These are phyloP conservation scores for Hyaloscypha variabilis DNA, from an alignment of 495 filamentous ascomycete genomes.

Conservation along the genomic window DNA sequence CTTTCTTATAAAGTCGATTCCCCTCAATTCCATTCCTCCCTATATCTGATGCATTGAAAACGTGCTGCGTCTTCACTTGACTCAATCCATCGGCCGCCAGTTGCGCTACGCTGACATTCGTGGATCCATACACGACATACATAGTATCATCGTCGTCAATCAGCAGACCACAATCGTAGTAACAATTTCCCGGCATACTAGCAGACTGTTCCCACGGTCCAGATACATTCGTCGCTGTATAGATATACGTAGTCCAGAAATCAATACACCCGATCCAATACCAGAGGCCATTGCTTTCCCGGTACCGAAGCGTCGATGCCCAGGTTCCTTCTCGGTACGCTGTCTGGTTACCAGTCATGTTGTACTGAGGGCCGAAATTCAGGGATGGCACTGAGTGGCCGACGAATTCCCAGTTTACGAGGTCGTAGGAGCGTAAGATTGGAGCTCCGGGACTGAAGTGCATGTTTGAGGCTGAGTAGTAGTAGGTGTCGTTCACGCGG, in stretches of 20 bases:
- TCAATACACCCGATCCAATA: slow-evolving; percentile 63
- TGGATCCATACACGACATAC: slow-evolving; percentile 59
- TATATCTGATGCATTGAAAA: slow-evolving; percentile 40
- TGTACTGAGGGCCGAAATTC: slow-evolving; percentile 49
- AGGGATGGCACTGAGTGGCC: slow-evolving; percentile 57
- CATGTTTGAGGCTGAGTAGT: slow-evolving; percentile 60
- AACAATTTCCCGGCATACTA: slow-evolving; percentile 44
- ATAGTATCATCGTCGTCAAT: slow-evolving; percentile 57
- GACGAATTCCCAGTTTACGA: slow-evolving; percentile 59
- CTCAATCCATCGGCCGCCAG: slow-evolving; percentile 48
- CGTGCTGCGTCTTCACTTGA: slow-evolving; percentile 44
- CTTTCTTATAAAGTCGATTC: slow-evolving; percentile 56
- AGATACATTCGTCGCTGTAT: slow-evolving; percentile 40
- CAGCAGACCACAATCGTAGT: slow-evolving; percentile 60
- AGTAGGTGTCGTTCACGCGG: slow-evolving; percentile 30
- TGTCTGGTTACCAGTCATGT: slow-evolving; percentile 42
- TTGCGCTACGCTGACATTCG: slow-evolving; percentile 50
- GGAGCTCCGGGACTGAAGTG: slow-evolving; percentile 64
- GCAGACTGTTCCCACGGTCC: slow-evolving; percentile 42
- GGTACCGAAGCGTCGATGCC: slow-evolving; percentile 56
- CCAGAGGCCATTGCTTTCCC: slow-evolving; percentile 47
- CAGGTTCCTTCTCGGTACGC: slow-evolving; percentile 59
- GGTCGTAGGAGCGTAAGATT: slow-evolving; percentile 56
- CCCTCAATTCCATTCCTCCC: slow-evolving; percentile 59
- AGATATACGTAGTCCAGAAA: slow-evolving; percentile 51